phyloP scores from a whole-genome alignment of 177 flowering plant genomes.

The Vitis hybrid region DNA sequence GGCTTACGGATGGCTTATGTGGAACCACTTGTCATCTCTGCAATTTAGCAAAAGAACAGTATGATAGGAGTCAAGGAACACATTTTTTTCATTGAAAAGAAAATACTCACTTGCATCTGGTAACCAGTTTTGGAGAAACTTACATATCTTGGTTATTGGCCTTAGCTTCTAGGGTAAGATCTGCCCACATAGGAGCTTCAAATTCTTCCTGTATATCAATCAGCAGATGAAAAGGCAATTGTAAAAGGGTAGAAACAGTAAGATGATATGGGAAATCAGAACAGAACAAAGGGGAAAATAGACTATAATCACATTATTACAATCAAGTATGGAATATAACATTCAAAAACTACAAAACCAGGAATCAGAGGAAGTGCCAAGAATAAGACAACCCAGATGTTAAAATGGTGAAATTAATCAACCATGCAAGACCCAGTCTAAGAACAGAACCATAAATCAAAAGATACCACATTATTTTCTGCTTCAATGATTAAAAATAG shows the following conservation, averaged over 20 bases:
- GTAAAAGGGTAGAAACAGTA: neutral
- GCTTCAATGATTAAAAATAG: too few species aligned
- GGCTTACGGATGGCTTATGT: slow-evolving; percentile 54
- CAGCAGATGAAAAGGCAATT: slow-evolving; percentile 2
- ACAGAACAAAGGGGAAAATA: neutral
- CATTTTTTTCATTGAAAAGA: neutral
- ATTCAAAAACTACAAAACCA: neutral
- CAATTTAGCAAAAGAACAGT: slow-evolving; percentile 19
- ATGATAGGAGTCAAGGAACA: neutral
- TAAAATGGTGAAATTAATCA: neutral
- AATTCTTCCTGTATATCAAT: slow-evolving; percentile 64
- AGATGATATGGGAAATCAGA: neutral
- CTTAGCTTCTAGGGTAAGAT: slow-evolving; percentile 50
- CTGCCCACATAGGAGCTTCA: slow-evolving; percentile 90
- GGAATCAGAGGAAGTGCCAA: neutral
- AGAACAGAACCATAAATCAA: neutral
- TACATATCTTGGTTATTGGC: slow-evolving; percentile 41
- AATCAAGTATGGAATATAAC: neutral
- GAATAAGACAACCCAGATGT: neutral
- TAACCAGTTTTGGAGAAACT: slow-evolving; percentile 22
- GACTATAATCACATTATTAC: neutral
- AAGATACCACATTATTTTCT: neutral
- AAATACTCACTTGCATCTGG: neutral
- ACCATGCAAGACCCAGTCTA: neutral
- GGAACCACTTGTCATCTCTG: slow-evolving; percentile 74